Percentiles rank a stretch among this genome's conserved stretches.
phyloP scores from a whole-genome alignment of 1,284 basidiomycete species.

The Rugosomyces carneus region DNA sequence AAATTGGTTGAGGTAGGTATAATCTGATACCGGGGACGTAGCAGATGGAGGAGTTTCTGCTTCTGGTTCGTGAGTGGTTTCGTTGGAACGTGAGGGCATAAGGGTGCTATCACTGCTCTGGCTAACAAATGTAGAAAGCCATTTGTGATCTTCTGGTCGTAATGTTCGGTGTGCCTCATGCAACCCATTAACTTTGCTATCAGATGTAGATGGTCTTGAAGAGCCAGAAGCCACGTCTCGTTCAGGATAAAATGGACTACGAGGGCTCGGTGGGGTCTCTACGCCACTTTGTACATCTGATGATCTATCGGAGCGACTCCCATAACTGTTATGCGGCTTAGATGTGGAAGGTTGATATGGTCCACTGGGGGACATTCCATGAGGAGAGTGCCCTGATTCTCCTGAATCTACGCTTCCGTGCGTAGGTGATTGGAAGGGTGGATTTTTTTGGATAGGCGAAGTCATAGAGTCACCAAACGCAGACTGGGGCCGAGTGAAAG shows the following conservation, averaged over 20 bases:
- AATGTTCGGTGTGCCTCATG: slow-evolving; percentile 25
- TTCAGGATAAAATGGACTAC: slow-evolving; percentile 33
- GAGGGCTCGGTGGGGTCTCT: slow-evolving; percentile 45
- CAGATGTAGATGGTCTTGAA: slow-evolving; percentile 22
- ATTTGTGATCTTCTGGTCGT: slow-evolving; percentile 30
- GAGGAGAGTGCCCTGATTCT: slow-evolving; percentile 31
- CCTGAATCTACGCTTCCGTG: slow-evolving; percentile 27
- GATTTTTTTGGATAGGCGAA: slow-evolving; percentile 37
- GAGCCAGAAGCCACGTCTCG: slow-evolving; percentile 19
- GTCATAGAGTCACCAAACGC: slow-evolving; percentile 42
- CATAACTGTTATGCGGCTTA: slow-evolving; percentile 23
- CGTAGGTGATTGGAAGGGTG: slow-evolving; percentile 29
- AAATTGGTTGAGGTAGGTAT: slow-evolving; percentile 16
- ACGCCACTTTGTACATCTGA: slow-evolving; percentile 29
- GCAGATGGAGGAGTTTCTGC: slow-evolving; percentile 17
- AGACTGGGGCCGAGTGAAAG: slow-evolving; percentile 53
- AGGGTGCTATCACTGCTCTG: slow-evolving; percentile 19
- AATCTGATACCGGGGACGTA: slow-evolving; percentile 15
- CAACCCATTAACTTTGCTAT: slow-evolving; percentile 15
- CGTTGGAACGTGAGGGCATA: slow-evolving; percentile 13
- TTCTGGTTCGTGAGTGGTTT: slow-evolving; percentile 7
- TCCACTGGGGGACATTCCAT: slow-evolving; percentile 33
- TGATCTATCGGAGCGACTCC: slow-evolving; percentile 27
- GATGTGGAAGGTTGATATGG: slow-evolving; percentile 26
- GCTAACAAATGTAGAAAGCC: slow-evolving; percentile 26